These are phyloP conservation scores for Kwoniella bestiolae DNA, from an alignment of 768 basidiomycete species.

Conservation along the genomic window DNA sequence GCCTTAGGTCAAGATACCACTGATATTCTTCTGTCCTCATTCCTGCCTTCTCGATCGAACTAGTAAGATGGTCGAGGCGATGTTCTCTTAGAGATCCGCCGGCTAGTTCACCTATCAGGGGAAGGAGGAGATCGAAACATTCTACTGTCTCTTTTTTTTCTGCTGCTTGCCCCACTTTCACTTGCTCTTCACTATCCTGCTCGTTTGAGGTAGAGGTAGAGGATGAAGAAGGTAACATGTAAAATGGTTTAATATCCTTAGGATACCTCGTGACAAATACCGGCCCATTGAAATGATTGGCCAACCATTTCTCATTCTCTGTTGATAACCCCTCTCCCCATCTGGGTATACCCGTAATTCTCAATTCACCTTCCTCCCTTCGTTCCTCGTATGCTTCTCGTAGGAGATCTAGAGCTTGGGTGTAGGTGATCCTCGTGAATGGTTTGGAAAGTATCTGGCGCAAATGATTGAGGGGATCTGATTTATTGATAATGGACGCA, in stretches of 20 bases:
- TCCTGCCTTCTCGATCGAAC: slow-evolving; percentile 62
- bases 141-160: slow-evolving; percentile 72
- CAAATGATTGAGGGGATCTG: slow-evolving; percentile 53
- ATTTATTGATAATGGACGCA: background rate
- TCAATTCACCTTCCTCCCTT: slow-evolving; percentile 64
- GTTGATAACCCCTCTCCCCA: slow-evolving; percentile 79
- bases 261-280: slow-evolving; percentile 95
- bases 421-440: slow-evolving; percentile 80
- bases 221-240: slow-evolving; percentile 66
- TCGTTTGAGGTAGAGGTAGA: background rate
- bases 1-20: slow-evolving; percentile 78
- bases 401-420: slow-evolving; percentile 71
- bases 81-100: slow-evolving; percentile 81
- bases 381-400: slow-evolving; percentile 41
- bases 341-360: slow-evolving; percentile 46
- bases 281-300: slow-evolving; percentile 73
- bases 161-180: too few relatives aligned
- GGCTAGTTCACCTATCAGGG: slow-evolving; percentile 81
- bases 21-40: slow-evolving; percentile 60
- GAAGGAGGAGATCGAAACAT: slow-evolving; percentile 95
- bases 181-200: slow-evolving; percentile 17
- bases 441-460: slow-evolving; percentile 59
- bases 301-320: slow-evolving; percentile 92
- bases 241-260: slow-evolving; percentile 82
- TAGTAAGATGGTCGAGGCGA: slow-evolving; percentile 49